Percentiles rank a stretch among this genome's conserved stretches.
phyloP scores from a whole-genome alignment of 2,329 filamentous ascomycete genomes.

The Conoideocrella luteorostrata region DNA sequence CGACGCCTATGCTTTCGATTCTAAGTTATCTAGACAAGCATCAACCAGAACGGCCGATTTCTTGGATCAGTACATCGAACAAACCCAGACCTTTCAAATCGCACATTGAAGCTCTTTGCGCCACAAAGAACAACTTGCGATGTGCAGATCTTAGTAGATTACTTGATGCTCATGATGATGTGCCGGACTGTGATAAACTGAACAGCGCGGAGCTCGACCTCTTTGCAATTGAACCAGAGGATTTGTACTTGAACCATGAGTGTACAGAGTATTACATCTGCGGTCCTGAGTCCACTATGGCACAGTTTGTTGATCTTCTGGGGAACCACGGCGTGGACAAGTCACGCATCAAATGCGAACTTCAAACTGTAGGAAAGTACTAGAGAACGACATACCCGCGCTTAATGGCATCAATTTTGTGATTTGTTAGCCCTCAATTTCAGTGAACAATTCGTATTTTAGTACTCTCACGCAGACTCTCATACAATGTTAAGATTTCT shows the following conservation, averaged over 20 bases:
- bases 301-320: constrained; percentile 40
- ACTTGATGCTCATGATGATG: too few species aligned
- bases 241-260: constrained; percentile 38
- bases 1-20: constrained; percentile 55
- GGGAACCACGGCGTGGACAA: constrained; percentile 31
- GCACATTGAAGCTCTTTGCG: constrained; percentile 40
- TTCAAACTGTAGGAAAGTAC: constrained; percentile 29
- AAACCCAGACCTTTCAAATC: constrained; percentile 46
- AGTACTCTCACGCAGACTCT: too few species aligned
- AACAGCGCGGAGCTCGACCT: constrained; percentile 39
- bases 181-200: too few species aligned
- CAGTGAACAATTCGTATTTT: too few species aligned
- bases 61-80: constrained; percentile 54
- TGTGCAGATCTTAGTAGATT: too few species aligned
- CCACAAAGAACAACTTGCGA: constrained; percentile 28
- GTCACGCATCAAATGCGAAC: constrained; percentile 36
- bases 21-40: constrained; percentile 45
- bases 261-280: constrained; percentile 49
- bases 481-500: too few species aligned
- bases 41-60: constrained; percentile 41
- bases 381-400: background rate
- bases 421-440: too few species aligned
- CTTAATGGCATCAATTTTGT: too few species aligned
- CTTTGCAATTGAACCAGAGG: constrained; percentile 33
- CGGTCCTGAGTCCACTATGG: constrained; percentile 49